A percentile compares a stretch with the other conserved stretches of the same genome.
Evolutionary conservation across 129 eudicot species (phyloP).

Genomic region (Lonicera japonica): DNA sequence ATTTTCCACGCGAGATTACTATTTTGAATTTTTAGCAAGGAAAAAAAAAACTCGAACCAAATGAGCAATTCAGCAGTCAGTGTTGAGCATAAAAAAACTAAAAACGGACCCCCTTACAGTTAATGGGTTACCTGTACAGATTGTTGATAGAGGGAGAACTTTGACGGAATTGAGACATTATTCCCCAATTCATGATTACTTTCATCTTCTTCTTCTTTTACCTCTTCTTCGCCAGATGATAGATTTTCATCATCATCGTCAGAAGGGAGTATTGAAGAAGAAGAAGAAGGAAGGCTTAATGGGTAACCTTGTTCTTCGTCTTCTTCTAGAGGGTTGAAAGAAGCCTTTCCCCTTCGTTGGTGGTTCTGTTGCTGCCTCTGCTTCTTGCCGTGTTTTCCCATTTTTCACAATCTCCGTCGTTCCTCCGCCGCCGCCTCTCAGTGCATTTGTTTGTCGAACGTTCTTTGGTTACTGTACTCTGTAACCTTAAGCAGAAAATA

Average conservation of each 20-base stretch:
- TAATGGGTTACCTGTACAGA: constrained; percentile 73
- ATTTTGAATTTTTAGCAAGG: no score
- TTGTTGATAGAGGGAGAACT: constrained; percentile 84
- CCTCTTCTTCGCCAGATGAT: constrained; percentile 20
- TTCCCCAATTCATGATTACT: constrained; percentile 22
- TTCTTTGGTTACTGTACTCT: no score
- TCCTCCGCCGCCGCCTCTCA: background rate
- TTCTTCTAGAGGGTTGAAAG: constrained; percentile 32
- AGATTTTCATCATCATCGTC: constrained; percentile 29
- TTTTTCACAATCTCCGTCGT: constrained; percentile 2
- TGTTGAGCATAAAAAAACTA: background rate
- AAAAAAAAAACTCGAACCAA: no score
- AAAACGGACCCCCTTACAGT: no score
- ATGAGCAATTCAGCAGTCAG: no score
- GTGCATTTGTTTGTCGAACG: no score
- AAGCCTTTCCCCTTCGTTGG: constrained; percentile 44
- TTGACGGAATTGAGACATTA: constrained; percentile 45
- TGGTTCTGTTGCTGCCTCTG: constrained; percentile 52
- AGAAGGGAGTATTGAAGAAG: constrained; percentile 17
- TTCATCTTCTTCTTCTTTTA: constrained; percentile 21
- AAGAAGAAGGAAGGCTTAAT: constrained; percentile 9
- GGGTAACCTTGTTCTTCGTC: constrained; percentile 32
- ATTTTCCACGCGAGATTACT: no score
- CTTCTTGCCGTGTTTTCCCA: constrained; percentile 93
- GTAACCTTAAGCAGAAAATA: no score